phyloP scores from a whole-genome alignment of 768 basidiomycete species.

The Leccinum incarnatum region DNA sequence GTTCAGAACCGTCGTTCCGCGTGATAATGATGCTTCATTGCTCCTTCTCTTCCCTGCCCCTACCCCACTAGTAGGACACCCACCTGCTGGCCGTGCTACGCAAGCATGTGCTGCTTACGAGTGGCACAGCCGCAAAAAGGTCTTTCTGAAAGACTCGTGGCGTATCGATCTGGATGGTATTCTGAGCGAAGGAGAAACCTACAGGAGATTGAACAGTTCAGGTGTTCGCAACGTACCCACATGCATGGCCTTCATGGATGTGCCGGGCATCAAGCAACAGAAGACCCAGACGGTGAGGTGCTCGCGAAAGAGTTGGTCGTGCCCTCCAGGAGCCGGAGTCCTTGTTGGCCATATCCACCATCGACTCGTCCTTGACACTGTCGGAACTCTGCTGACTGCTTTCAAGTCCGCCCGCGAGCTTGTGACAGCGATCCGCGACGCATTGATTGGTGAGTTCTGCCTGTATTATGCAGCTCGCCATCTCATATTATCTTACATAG shows the following conservation, averaged over 20 bases:
- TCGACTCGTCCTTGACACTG: background rate
- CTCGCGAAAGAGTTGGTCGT: background rate
- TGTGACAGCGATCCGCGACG: background rate
- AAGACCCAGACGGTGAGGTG: background rate
- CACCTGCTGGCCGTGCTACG: background rate
- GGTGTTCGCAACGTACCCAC: background rate
- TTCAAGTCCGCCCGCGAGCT: background rate
- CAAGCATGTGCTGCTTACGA: background rate
- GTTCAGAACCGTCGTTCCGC: too few species aligned
- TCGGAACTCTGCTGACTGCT: background rate
- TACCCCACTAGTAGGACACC: too few species aligned
- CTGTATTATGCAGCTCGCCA: background rate
- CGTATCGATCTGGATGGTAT: background rate
- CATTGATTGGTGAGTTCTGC: background rate
- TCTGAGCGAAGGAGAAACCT: background rate
- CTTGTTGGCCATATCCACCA: background rate
- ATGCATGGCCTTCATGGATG: background rate
- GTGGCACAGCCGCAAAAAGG: background rate
- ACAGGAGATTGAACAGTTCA: background rate
- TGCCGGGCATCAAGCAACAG: background rate
- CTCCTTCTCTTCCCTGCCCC: too few species aligned
- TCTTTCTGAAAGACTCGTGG: background rate
- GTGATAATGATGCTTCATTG: too few species aligned
- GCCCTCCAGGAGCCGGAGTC: too few species aligned
- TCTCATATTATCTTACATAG: background rate